Evolutionary conservation across 208 protist species (phyloP), one percentile per base, ranked within the genome.

Genomic region (Entamoeba histolytica): DNA sequence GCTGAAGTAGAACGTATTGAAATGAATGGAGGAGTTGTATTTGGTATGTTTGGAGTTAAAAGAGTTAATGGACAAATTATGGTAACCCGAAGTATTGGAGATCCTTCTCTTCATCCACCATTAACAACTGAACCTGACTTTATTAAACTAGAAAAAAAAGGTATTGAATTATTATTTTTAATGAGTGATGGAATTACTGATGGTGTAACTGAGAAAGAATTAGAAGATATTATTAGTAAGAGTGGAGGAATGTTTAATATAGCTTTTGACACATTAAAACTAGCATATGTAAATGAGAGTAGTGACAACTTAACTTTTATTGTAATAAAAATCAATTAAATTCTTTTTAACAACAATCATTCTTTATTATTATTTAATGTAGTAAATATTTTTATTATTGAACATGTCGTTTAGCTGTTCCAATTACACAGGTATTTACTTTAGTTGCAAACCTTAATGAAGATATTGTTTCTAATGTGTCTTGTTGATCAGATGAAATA

Each of bases 381-480:
- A 44, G 2, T 44, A 69, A 69, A 69, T 23, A 69, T 28, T 28
- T 69, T 69, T 28, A 28, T 69, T 23, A 69, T 69, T 69, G 12
- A 28, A 69, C 55, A 69, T 69, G 55, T 69, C 55, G 12, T 23
- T 69, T 69, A 69, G 55, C 55, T 69, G 55, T 69, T 23, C 55
- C 55, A 69, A 69, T 69, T 28, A 69, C 55, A 69, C 55, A 69
- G 0, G 55, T 69, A 69, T 69, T 96, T 8, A 95, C 95, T 55
- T 96, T 87, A 91, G 91, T 87, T 44, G 96, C 97, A 93, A 97
- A 98, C 14, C 95, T 93, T 0, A 97, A 94, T 35, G 97, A 97
- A 14, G 95, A 96, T 1, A 98, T 39, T 1, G 96, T 98, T 93
- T 98, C 97, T 23, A 57, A 73, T n/a, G 61, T 93, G 92, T 98